Base-by-base conservation (phyloP, 257 asterid species). In the Euphrasia confusa region DNA sequence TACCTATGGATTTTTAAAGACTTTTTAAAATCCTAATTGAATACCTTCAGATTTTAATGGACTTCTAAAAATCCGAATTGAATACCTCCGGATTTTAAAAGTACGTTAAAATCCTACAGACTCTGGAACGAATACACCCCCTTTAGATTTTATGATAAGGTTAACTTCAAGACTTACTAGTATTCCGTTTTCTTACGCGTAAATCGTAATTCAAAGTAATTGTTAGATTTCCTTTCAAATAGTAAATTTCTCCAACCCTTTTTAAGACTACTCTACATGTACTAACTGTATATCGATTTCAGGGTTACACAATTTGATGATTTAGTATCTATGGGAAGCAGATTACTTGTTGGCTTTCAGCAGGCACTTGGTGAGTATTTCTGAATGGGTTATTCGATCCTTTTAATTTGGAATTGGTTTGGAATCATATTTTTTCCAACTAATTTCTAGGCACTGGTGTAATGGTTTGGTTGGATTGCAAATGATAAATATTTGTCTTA, bases 131-230 rank as follows among this genome's bases (percentile, higher is more conserved):
- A n/a, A n/a, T n/a, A n/a, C n/a, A n/a, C n/a, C n/a, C n/a, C n/a
- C n/a, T n/a, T n/a, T n/a, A 54, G 80, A 80, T 49, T 89, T 89
- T 68, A 86, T 84, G 97, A 59, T 67, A 30, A 82, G 94, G 94
- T 89, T 42, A 17, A 30, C 58, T 54, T 66, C 28, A 15, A 27
- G 39, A 12, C 14, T 11, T 39, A 1, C 61, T n/a, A 3, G 21
- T 39, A 1, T 55, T 11, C 3, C 49, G 15, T 7, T 15, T 60
- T 30, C n/a, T 35, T 45, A 44, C 26, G 21, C 8, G 9, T 54
- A 21, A 21, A 21, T 21, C 10, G 8, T 54, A 13, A 21, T 40
- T 27, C 33, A 7, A 44, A 14, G 1, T 42, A 37, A 14, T 11
- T 2, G 35, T 45, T 11, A 52, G 5, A 10, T 8, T 54, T 44